Evolutionary conservation across 129 eudicot species (phyloP), one percentile per base, ranked within the genome.

Genomic region (Ambrosia trifida): DNA sequence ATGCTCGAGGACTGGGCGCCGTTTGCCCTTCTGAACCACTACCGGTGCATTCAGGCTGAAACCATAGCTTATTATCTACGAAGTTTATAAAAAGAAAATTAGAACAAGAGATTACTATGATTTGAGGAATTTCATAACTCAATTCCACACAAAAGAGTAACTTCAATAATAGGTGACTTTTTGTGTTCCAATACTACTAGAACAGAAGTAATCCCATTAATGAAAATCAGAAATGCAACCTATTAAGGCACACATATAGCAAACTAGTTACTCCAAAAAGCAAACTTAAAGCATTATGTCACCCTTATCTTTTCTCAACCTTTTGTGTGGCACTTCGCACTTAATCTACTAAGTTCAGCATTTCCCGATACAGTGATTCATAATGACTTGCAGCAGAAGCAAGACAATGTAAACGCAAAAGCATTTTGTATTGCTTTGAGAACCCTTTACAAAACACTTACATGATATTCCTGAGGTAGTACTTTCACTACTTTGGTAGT

Each of bases 1-100:
- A 94, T 35, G 99, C 97, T 74, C 99, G 87, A 33, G 99, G 93
- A 68, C 88, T 78, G 12, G 99, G 99, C 8, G 91, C 89, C 18
- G 76, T 85, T 73, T 94, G 85, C 32, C 96, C 99, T 18, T 94
- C 96, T 57, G 91, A 85, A 61, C 87, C 93, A 77, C 82, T 86
- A 50, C 99, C 97, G 1, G 87, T 85, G 83, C 97, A 94, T 66
- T 94, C 91, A 12, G 96, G 99, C 82, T 85, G 90, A 86, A 79
- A 90, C 99, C 99, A 94, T 66, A 84, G 62, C 77, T 85, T 82
- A 71, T 94, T 94, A 4, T 94, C 99, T 94, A 82, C 35, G 81
- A 78, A 28, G 65, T 60, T 40, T 14, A 45, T 54, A 28, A 58
- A 17, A 11, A 40, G 17, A 28, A 31, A 20, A 31, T 61, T 35